Base-by-base conservation (phyloP, 169 alveolate species). In the Plasmodium chabaudi region DNA sequence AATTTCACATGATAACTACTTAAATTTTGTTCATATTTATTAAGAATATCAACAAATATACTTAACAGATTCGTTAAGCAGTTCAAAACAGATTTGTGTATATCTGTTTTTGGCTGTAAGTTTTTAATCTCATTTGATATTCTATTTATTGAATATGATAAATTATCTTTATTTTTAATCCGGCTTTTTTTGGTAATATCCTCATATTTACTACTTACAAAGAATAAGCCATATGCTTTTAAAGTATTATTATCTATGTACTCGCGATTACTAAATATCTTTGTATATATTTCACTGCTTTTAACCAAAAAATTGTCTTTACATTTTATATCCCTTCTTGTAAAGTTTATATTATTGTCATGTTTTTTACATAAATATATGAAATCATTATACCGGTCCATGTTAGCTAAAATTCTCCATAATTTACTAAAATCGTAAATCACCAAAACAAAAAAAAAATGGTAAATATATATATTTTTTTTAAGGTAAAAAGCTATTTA, bases 341-440 rank as follows among this genome's bases (percentile, higher is more conserved):
- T 64, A 27, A 59, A 49, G 57, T 25, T 34, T n/a, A 49, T 59
- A 21, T 68, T 68, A 21, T 77, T 77, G 59, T 77, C 75, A 44
- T 27, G 55, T 21, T 77, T 77, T 56, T 68, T 65, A 57, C 88
- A 77, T 53, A 77, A 53, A 56, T 68, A 15, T 68, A 44, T n/a
- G 68, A 77, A 77, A 10, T 77, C 88, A 57, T 77, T 75, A 27
- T 46, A 77, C 7, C 88, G 88, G 65, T 77, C 77, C 88, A 77
- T 77, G 19, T 15, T 51, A 34, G 42, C 42, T 34, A 34, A 34
- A 34, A 34, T 3, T 34, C 42, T 34, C 42, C 42, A 34, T 34
- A 34, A 2, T 34, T 34, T 7, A 34, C 42, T 34, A 34, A 34
- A 34, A 34, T 34, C 42, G 42, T 34, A 34, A 34, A 34, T 34